Base-by-base conservation (phyloP, 2,329 filamentous ascomycete genomes). In the Fragosphaeria purpurea region DNA sequence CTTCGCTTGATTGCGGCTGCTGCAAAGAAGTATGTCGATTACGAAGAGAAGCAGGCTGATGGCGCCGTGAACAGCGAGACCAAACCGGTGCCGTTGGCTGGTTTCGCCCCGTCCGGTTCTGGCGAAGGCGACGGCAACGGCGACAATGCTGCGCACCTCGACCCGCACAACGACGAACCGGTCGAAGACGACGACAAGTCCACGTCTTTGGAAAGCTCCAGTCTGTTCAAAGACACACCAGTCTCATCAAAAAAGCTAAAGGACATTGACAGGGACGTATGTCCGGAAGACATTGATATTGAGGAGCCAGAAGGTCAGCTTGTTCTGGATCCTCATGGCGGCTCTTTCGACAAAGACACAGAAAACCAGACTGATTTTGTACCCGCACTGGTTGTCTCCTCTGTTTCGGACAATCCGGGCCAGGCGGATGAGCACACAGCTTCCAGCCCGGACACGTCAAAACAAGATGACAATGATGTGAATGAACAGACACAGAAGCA, bases 251-350 rank as follows among this genome's bases (percentile, higher is more conserved):
- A 4, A 62, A 61, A 45, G 57, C n/a, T 31, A 37, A 37, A 37
- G 35, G 3, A 62, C 3, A 44, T 41, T 1, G 50, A 61, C 5
- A 51, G 61, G 31, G 67, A 68, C 10, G 46, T 62, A 4, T 61
- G 57, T 5, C 71, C 72, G 0, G 74, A 77, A 3, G 74, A 78
- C 50, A 75, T 78, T 46, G 66, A 76, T 44, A 68, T 78, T 31
- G 69, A 71, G 52, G 68, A 69, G 37, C 70, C 67, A 0, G 66
- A 70, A 35, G 68, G 65, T 33, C 58, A 67, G 46, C 60, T 67
- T 22, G 50, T 53, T 7, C 52, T 64, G 3, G 64, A 69, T 4
- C 46, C 54, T 6, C 58, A 61, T 34, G 61, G 63, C 5, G 53
- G 55, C 6, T 46, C 53, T 3, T 53, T 31, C 40, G 44, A 46